Evolutionary conservation across 1,284 basidiomycete species (phyloP), one percentile per base, ranked within the genome.

Genomic region (Moniliella sp.): DNA sequence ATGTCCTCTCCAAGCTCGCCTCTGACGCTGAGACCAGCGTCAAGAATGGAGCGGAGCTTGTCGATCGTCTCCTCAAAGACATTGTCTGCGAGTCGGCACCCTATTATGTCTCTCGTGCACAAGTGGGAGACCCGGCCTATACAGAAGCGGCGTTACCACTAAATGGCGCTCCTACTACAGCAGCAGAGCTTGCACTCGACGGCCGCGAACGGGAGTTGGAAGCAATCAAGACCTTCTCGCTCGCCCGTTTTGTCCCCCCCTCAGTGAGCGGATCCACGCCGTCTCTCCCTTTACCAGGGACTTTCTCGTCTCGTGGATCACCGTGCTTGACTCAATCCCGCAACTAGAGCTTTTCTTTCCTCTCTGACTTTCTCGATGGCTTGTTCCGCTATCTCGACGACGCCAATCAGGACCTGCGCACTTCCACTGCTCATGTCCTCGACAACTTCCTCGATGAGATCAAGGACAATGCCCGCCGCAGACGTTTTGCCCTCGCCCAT

Each of bases 31-130:
- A 97, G 50, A 61, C 83, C 30, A 88, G 88, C 2, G 91, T 97
- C 45, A 93, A 93, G 71, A 97, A 97, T 54, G 91, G 88, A 5
- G 86, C 88, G 1, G 91, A 99, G 61, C 71, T 99, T n/a, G 71
- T 97, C 34, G 91, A 99, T 62, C 74, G 91, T 15, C 69, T 94
- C 11, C 70, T 99, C 52, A 94, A 97, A 61, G 91, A 99, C 49
- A 88, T 94, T 33, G 88, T 97, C 2, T 79, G 84, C 19, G 91
- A 97, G 64, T 80, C 82, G 2, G 91, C 86, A 0, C 83, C 86
- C 0, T 76, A 80, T 33, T 94, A 94, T 58, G 76, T 94, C 35
- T 84, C 86, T 2, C 74, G 79, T 37, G 81, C 79, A 55, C 72
- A 76, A 7, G 78, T 81, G 56, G n/a, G n/a, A n/a, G n/a, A n/a